A percentile compares a stretch with the other conserved stretches of the same genome.
phyloP scores from a whole-genome alignment of 257 asterid genomes.

The Solanum chiquidenum region DNA sequence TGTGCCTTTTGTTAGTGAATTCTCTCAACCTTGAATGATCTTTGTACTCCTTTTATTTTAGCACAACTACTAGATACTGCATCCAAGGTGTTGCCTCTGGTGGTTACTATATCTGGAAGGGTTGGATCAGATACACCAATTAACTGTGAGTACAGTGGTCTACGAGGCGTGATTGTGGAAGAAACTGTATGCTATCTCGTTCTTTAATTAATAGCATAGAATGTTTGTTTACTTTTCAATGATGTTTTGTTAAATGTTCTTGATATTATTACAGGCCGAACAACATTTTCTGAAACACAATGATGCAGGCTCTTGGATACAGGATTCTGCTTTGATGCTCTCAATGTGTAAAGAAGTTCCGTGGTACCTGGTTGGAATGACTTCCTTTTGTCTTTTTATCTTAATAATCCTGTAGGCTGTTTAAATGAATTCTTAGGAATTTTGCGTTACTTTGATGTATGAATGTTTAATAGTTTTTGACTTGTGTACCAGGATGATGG shows the following conservation, averaged over 20 bases:
- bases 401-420: background rate
- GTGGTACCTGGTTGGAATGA: slow-evolving; percentile 79
- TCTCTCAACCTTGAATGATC: background rate
- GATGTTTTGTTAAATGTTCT: background rate
- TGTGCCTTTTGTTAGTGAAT: too few species aligned
- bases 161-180: slow-evolving; percentile 94
- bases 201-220: background rate
- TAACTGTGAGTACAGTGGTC: slow-evolving; percentile 80
- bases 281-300: slow-evolving; percentile 95
- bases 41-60: slow-evolving; percentile 12
- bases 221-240: background rate
- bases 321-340: slow-evolving; percentile 94
- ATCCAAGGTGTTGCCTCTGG: slow-evolving; percentile 74
- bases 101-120: slow-evolving; percentile 87
- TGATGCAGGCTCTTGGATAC: slow-evolving; percentile 99
- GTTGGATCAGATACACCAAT: slow-evolving; percentile 91
- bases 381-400: background rate
- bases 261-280: slow-evolving; percentile 62
- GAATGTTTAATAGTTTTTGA: background rate
- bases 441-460: background rate
- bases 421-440: background rate
- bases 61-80: slow-evolving; percentile 84
- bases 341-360: slow-evolving; percentile 99
- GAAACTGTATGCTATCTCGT: slow-evolving; percentile 62
- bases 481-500: slow-evolving; percentile 64